Conservation (phyloP, 768 basidiomycete species). For the Suillus discolor region DNA sequence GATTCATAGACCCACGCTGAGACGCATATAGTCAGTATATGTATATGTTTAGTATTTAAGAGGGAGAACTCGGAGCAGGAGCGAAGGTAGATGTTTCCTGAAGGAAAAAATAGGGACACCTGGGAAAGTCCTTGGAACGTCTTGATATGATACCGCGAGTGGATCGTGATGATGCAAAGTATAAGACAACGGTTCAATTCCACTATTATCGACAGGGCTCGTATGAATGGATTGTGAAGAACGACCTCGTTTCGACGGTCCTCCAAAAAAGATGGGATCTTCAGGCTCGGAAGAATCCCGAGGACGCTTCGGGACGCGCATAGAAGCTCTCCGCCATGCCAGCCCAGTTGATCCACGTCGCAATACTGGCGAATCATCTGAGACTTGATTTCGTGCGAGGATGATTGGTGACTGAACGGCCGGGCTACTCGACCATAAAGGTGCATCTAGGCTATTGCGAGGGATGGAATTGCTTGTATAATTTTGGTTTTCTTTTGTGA, state of each 20-base stretch:
- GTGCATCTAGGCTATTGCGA: not conserved
- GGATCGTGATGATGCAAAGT: not conserved
- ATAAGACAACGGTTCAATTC: not conserved
- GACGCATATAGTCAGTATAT: constrained; percentile 14
- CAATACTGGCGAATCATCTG: constrained; percentile 15
- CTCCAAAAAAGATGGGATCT: not conserved
- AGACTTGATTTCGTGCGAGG: constrained; percentile 6
- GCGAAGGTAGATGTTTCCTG: not conserved
- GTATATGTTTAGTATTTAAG: not conserved
- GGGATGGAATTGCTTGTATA: not conserved
- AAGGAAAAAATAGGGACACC: not conserved
- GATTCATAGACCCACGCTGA: constrained; percentile 46
- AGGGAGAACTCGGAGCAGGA: not conserved
- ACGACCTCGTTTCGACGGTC: not conserved
- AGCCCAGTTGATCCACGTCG: not conserved
- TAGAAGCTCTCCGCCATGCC: constrained; percentile 2
- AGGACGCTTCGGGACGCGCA: not conserved
- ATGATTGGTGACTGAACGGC: not conserved
- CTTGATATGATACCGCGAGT: not conserved
- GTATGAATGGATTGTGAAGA: constrained; percentile 6
- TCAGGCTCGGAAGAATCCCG: not conserved
- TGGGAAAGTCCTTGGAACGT: not conserved
- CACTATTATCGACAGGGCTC: not conserved
- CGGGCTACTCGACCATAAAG: constrained; percentile 9
- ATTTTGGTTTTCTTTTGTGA: not conserved